Percentiles rank a stretch among this genome's conserved stretches.
phyloP scores from a whole-genome alignment of 2,329 filamentous ascomycete species.

The Pseudogymnoascus sp. region DNA sequence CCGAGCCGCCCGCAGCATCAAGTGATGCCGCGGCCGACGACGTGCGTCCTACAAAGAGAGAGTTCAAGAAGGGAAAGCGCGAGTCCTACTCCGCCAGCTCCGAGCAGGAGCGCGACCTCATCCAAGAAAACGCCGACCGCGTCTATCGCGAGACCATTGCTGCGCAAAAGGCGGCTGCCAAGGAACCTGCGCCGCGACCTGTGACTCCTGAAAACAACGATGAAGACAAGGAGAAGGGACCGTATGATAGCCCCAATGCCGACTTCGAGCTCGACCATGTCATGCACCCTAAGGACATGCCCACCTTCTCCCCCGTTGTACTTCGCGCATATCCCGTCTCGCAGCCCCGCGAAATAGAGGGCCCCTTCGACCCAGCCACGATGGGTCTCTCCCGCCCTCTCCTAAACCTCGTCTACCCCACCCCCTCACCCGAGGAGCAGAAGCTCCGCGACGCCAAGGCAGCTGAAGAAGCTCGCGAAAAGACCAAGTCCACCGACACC shows the following conservation, averaged over 20 bases:
- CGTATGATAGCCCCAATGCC: conserved; percentile 52
- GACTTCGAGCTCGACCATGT: conserved; percentile 55
- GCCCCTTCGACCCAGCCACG: conserved; percentile 15
- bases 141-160: conserved; percentile 48
- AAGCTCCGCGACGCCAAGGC: conserved; percentile 14
- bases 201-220: conserved; percentile 41
- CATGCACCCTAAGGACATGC: conserved; percentile 45
- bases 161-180: conserved; percentile 42
- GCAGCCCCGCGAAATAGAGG: conserved; percentile 21
- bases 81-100: conserved; percentile 15
- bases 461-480: conserved; percentile 14
- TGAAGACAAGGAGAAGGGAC: conserved; percentile 35
- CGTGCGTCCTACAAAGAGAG: background rate
- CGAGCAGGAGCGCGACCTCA: conserved; percentile 30
- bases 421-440: conserved; percentile 42
- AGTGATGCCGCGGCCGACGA: background rate
- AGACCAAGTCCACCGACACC: background rate
- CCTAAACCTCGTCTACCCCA: conserved; percentile 54
- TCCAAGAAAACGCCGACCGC: conserved; percentile 50
- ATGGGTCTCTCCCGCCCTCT: conserved; percentile 35
- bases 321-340: conserved; percentile 14
- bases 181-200: conserved; percentile 37
- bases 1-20: background rate
- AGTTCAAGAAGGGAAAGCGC: conserved; percentile 11
- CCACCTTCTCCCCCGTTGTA: conserved; percentile 24